Evolutionary conservation across 106 monocot genomes (phyloP).

Genomic region (Ottelia alismoides): DNA sequence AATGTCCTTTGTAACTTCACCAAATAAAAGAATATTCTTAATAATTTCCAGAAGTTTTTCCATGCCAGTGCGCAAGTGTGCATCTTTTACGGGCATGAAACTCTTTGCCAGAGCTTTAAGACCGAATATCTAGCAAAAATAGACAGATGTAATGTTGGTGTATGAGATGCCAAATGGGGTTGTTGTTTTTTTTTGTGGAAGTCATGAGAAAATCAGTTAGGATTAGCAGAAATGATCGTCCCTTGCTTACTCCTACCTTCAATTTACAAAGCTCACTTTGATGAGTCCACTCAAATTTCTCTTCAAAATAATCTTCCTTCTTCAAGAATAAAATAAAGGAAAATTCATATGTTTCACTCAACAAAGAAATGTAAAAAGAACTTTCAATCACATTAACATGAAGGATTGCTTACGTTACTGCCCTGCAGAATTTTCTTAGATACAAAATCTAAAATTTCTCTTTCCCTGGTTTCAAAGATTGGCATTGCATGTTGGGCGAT

Average conservation of each 20-base stretch:
- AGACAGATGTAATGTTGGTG: too few relatives aligned
- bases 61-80: slow-evolving; percentile 64
- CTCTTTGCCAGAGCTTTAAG: slow-evolving; percentile 97
- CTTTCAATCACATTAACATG: not conserved
- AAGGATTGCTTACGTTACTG: slow-evolving; percentile 45
- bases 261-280: slow-evolving; percentile 60
- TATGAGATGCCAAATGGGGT: too few relatives aligned
- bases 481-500: slow-evolving; percentile 98
- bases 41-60: slow-evolving; percentile 72
- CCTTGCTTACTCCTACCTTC: slow-evolving; percentile 62
- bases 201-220: too few relatives aligned
- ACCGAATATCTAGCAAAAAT: slow-evolving; percentile 85
- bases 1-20: slow-evolving; percentile 60
- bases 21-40: slow-evolving; percentile 62
- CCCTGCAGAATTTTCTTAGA: slow-evolving; percentile 57
- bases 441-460: slow-evolving; percentile 74
- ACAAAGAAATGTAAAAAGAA: too few relatives aligned
- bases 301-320: slow-evolving; percentile 18
- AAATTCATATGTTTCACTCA: too few relatives aligned
- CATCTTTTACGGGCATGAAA: slow-evolving; percentile 76
- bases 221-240: too few relatives aligned
- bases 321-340: too few relatives aligned
- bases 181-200: too few relatives aligned
- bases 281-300: too few relatives aligned
- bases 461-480: slow-evolving; percentile 94